phyloP scores from a whole-genome alignment of 2,329 filamentous ascomycete genomes.

The Aspergillus sp. region DNA sequence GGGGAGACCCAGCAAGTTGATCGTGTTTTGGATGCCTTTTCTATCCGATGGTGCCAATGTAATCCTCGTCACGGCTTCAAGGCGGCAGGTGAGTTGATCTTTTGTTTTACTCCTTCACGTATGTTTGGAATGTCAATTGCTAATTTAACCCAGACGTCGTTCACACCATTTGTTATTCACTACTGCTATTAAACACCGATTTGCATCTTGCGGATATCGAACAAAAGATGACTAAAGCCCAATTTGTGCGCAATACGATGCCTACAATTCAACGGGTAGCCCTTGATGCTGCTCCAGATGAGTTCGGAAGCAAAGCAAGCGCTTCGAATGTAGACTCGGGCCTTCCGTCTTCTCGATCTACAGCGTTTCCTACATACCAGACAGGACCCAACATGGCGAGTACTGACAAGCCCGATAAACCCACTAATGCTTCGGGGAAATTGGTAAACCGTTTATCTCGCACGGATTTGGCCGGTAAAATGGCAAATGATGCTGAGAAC shows the following conservation, averaged over 20 bases:
- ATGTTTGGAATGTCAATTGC: background rate
- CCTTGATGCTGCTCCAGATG: constrained; percentile 68
- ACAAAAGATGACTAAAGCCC: constrained; percentile 89
- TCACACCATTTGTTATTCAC: constrained; percentile 94
- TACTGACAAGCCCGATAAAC: constrained; percentile 23
- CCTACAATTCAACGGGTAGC: constrained; percentile 79
- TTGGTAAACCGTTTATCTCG: constrained; percentile 27
- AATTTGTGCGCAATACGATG: constrained; percentile 96
- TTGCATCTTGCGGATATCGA: constrained; percentile 93
- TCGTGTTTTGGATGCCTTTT: constrained; percentile 85
- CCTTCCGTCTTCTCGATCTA: constrained; percentile 7
- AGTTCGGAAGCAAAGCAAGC: constrained; percentile 55
- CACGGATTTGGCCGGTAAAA: constrained; percentile 26
- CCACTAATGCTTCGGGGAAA: constrained; percentile 20
- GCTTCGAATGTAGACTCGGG: constrained; percentile 44
- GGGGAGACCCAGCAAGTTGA: constrained; percentile 97
- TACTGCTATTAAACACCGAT: constrained; percentile 94
- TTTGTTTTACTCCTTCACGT: background rate
- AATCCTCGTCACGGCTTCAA: constrained; percentile 94
- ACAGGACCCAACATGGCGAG: constrained; percentile 19
- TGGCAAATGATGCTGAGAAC: constrained; percentile 31
- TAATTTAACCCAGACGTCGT: constrained; percentile 69
- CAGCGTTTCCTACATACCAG: constrained; percentile 15
- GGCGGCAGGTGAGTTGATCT: constrained; percentile 63
- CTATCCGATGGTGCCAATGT: constrained; percentile 87